Base-by-base conservation (phyloP, 2,329 filamentous ascomycete species). In the Aspergillus fijiensis region DNA sequence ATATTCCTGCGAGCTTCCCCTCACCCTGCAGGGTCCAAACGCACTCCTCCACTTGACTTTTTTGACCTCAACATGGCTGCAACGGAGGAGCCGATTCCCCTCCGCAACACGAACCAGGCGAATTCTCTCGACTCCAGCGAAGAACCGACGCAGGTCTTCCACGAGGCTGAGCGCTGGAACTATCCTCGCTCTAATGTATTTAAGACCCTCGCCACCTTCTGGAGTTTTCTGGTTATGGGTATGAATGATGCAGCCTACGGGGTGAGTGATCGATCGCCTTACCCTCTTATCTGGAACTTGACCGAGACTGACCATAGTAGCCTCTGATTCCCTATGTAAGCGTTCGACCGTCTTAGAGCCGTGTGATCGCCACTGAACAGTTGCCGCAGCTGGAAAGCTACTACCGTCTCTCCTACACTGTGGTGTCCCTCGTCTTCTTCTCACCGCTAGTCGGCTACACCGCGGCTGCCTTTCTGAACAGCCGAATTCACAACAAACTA, bases 211-310 rank as follows among this genome's bases (percentile, higher is more conserved):
- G 79, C 85, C 0, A 81, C 83, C 0, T 87, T 87, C 71, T 86
- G 80, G 76, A 81, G 80, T 6, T 84, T 88, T 61, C 67, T 85
- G 5, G 80, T 85, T 1, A 82, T 85, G 70, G 86, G 86, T 0
- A 80, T 82, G 10, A 86, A 85, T 57, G 84, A 86, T 71, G 80
- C 82, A 2, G 83, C 83, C 11, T 85, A 85, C 57, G 84, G 84
- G 63, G 83, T 84, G 71, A 76, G 81, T 74, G 16, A 3, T 16
- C 39, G 16, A 3, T 7, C 39, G 39, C 39, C 2, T 9, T 19
- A 7, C 2, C 16, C 6, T 16, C 0, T 19, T 3, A 19, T 3
- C 16, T 45, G 14, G 16, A 45, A 16, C 1, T 45, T 16, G n/a
- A 50, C 11, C 5, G 21, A 2, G 29, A 42, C 57, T 65, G 53